These are phyloP conservation scores for Kalanchoe fedtschenkoi DNA, from an alignment of 164 flowering plant genomes.

Conservation along the genomic window DNA sequence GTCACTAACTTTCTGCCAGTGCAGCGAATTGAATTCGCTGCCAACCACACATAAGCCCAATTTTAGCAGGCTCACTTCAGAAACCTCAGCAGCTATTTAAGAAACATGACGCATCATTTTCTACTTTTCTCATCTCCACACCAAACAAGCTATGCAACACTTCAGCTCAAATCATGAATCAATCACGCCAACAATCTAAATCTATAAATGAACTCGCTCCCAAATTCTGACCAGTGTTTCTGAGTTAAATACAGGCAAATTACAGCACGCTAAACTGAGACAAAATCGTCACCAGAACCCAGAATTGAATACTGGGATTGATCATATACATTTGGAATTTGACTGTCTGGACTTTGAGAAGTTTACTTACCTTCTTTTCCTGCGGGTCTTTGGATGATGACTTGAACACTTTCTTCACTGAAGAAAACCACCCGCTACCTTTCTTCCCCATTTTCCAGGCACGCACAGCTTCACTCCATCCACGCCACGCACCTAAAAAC, in stretches of 20 bases:
- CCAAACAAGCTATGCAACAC: no score
- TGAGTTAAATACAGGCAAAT: neutral
- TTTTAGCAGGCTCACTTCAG: neutral
- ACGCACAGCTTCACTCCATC: neutral
- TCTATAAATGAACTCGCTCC: no score
- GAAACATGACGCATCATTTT: neutral
- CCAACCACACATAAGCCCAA: neutral
- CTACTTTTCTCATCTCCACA: neutral
- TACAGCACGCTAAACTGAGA: no score
- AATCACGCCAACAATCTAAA: no score
- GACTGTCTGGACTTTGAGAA: neutral
- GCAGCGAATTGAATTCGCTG: neutral
- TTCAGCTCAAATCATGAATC: no score
- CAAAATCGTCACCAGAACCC: no score
- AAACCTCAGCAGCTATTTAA: no score
- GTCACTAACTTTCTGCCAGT: neutral
- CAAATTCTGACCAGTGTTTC: no score
- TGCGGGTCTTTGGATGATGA: constrained; percentile 36
- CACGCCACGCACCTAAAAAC: neutral
- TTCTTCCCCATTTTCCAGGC: constrained; percentile 59
- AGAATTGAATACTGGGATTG: no score
- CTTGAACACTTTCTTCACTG: constrained; percentile 52
- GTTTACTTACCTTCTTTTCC: constrained; percentile 55
- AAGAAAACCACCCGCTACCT: constrained; percentile 47
- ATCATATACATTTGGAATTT: no score